These are phyloP conservation scores for Luffa aegyptiaca DNA, from an alignment of 306 rosid species.

Conservation along the genomic window DNA sequence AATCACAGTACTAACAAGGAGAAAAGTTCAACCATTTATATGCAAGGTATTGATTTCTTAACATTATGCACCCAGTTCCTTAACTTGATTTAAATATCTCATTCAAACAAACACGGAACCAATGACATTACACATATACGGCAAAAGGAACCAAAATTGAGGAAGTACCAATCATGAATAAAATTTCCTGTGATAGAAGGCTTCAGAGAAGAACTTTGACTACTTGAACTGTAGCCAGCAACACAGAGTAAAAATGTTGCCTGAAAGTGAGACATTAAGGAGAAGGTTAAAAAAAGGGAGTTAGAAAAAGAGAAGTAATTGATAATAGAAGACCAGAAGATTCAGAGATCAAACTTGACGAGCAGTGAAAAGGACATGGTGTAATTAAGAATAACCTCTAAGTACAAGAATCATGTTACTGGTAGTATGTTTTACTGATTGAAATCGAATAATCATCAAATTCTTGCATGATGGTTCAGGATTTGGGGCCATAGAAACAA, in stretches of 20 bases:
- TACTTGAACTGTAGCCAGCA: conserved; percentile 58
- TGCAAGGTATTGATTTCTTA: neutral
- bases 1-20: neutral
- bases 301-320: conserved; percentile 2
- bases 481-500: neutral
- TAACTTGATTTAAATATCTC: neutral
- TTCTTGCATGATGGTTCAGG: neutral
- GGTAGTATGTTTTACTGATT: neutral
- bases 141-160: conserved; percentile 6
- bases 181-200: conserved; percentile 63
- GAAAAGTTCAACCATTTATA: neutral
- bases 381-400: neutral
- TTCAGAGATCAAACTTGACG: neutral
- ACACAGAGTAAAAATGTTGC: conserved; percentile 48
- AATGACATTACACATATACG: neutral
- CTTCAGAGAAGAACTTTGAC: conserved; percentile 64
- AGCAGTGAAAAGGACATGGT: neutral
- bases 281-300: conserved; percentile 11
- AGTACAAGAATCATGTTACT: neutral
- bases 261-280: conserved; percentile 28
- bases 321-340: conserved; percentile 1
- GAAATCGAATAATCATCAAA: neutral
- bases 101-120: neutral
- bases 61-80: neutral
- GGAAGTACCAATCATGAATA: conserved; percentile 72